These are phyloP conservation scores for Venustampulla echinocandica DNA, from an alignment of 495 filamentous ascomycete genomes.

Conservation along the genomic window DNA sequence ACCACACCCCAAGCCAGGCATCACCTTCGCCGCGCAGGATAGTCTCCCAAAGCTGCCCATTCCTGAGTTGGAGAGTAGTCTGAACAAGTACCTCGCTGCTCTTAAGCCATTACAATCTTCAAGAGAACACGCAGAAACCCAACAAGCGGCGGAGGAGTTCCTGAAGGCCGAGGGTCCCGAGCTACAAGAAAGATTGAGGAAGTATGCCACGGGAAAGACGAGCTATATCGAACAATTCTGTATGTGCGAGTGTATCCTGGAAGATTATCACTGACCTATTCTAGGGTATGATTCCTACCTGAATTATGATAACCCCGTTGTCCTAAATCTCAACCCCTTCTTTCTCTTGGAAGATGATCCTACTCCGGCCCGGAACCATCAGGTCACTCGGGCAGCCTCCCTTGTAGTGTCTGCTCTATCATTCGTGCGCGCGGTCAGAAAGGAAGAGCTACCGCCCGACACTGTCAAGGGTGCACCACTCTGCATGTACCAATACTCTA, in stretches of 20 bases:
- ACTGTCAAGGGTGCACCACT: slow-evolving; percentile 72
- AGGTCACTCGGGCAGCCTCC: slow-evolving; percentile 90
- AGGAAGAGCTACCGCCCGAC: slow-evolving; percentile 89
- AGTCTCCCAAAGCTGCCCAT: slow-evolving; percentile 87
- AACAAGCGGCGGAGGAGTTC: slow-evolving; percentile 75
- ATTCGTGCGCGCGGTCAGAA: slow-evolving; percentile 88
- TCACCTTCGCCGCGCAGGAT: slow-evolving; percentile 87
- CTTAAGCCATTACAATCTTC: slow-evolving; percentile 71
- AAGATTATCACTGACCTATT: slow-evolving; percentile 7
- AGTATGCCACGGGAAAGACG: slow-evolving; percentile 84
- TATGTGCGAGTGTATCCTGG: slow-evolving; percentile 39
- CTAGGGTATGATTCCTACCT: slow-evolving; percentile 98
- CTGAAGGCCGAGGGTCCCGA: slow-evolving; percentile 73
- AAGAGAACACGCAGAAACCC: slow-evolving; percentile 78
- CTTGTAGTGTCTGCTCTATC: slow-evolving; percentile 81
- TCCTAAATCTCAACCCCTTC: slow-evolving; percentile 95
- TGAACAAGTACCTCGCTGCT: slow-evolving; percentile 70
- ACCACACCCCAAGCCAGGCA: slow-evolving; percentile 44
- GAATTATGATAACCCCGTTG: slow-evolving; percentile 96
- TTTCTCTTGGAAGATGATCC: slow-evolving; percentile 97
- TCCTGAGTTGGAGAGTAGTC: slow-evolving; percentile 77
- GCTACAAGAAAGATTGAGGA: slow-evolving; percentile 81
- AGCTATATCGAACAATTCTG: slow-evolving; percentile 99
- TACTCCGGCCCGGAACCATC: slow-evolving; percentile 89
- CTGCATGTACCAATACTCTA: slow-evolving; percentile 97